Conservation (phyloP, 2,329 filamentous ascomycete genomes). For the Fragosphaeria purpurea region DNA sequence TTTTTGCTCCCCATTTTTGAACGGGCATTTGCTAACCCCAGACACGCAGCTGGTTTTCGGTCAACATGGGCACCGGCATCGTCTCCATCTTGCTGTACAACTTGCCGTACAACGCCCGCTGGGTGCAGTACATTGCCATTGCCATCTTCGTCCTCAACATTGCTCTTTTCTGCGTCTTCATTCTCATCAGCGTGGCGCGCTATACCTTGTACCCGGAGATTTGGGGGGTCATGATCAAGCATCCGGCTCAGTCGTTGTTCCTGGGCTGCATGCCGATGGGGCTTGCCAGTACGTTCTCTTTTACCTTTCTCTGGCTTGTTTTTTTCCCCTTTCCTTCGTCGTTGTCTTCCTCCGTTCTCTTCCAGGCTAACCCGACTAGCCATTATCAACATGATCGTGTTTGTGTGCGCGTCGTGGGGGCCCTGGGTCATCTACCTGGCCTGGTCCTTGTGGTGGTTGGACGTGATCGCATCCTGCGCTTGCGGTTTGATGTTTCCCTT, state of each 20-base stretch:
- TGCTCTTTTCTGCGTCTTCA: slow-evolving; percentile 40
- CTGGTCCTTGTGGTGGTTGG: slow-evolving; percentile 45
- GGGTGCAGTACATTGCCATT: slow-evolving; percentile 44
- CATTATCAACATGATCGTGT: slow-evolving; percentile 49
- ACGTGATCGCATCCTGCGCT: slow-evolving; percentile 33
- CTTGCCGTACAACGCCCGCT: slow-evolving; percentile 45
- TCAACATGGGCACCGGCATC: slow-evolving; percentile 56
- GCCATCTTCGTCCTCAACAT: slow-evolving; percentile 48
- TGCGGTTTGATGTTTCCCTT: slow-evolving; percentile 39
- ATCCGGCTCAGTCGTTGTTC: slow-evolving; percentile 54
- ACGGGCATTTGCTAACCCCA: neutral
- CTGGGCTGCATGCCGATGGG: slow-evolving; percentile 55
- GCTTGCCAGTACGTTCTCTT: slow-evolving; percentile 32
- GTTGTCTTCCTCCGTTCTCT: neutral
- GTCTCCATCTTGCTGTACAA: slow-evolving; percentile 47
- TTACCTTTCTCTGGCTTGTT: no score
- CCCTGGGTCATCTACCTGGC: slow-evolving; percentile 36
- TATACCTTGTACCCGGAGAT: slow-evolving; percentile 53
- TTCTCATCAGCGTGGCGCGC: slow-evolving; percentile 39
- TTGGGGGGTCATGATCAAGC: slow-evolving; percentile 49
- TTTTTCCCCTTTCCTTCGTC: neutral
- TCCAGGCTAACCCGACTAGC: slow-evolving; percentile 17
- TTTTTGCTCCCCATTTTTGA: no score
- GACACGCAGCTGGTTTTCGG: slow-evolving; percentile 33
- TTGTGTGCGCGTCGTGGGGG: slow-evolving; percentile 51